These are phyloP conservation scores for Arthrobotrys pseudoclavata DNA, from an alignment of 2,329 filamentous ascomycete genomes.

Conservation along the genomic window DNA sequence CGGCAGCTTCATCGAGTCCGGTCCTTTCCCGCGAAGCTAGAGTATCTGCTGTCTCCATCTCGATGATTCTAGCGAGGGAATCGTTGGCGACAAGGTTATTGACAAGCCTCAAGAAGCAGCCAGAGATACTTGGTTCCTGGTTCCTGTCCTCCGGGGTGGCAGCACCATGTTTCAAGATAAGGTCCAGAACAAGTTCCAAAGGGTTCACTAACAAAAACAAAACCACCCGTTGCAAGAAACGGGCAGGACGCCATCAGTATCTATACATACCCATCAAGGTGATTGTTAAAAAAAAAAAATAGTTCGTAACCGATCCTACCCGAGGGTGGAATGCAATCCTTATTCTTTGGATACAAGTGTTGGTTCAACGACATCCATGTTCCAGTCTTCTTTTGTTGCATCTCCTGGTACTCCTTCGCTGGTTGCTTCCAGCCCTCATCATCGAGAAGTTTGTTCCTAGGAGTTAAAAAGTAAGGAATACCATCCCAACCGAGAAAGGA, in stretches of 20 bases:
- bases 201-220: slow-evolving; percentile 48
- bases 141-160: slow-evolving; percentile 46
- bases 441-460: slow-evolving; percentile 58
- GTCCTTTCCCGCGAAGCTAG: slow-evolving; percentile 52
- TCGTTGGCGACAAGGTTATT: slow-evolving; percentile 39
- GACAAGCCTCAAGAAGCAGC: slow-evolving; percentile 49
- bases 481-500: slow-evolving; percentile 25
- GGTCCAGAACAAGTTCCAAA: slow-evolving; percentile 50
- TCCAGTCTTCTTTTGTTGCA: slow-evolving; percentile 54
- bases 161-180: slow-evolving; percentile 51
- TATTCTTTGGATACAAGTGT: slow-evolving; percentile 56
- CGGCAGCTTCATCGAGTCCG: slow-evolving; percentile 47
- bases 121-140: slow-evolving; percentile 56
- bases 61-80: slow-evolving; percentile 44
- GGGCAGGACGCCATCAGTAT: slow-evolving; percentile 42
- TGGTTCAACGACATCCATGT: slow-evolving; percentile 58
- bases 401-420: slow-evolving; percentile 57
- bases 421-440: slow-evolving; percentile 49
- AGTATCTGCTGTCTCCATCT: slow-evolving; percentile 43
- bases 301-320: slow-evolving; percentile 49
- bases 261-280: slow-evolving; percentile 39
- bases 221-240: slow-evolving; percentile 27
- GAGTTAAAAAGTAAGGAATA: slow-evolving; percentile 34
- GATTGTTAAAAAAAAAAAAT: slow-evolving; percentile 21
- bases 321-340: slow-evolving; percentile 58